phyloP scores from a whole-genome alignment of 2,329 filamentous ascomycete genomes.

The Orbilia brochopaga region DNA sequence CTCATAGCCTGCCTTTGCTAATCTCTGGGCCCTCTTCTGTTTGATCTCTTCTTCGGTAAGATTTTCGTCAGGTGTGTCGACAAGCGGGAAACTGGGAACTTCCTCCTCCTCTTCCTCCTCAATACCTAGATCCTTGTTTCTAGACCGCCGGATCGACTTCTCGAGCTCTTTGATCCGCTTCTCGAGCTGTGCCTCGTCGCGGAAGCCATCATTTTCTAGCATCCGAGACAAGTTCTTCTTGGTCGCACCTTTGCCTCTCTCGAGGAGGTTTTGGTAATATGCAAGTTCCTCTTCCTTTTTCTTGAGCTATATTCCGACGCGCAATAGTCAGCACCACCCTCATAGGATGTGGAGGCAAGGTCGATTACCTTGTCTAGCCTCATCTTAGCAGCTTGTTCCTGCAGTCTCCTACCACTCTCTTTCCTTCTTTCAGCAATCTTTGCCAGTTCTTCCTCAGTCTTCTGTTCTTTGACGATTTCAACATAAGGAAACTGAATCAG shows the following conservation, averaged over 20 bases:
- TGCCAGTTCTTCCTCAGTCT: constrained; percentile 91
- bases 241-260: constrained; percentile 72
- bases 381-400: constrained; percentile 98
- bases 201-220: constrained; percentile 87
- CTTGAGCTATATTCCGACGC: constrained; percentile 64
- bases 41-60: constrained; percentile 90
- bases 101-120: constrained; percentile 77
- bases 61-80: constrained; percentile 88
- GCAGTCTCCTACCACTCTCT: constrained; percentile 86
- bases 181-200: constrained; percentile 85
- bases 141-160: constrained; percentile 82
- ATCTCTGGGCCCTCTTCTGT: constrained; percentile 86
- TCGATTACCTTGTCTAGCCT: constrained; percentile 74
- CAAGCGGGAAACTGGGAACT: constrained; percentile 80
- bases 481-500: constrained; percentile 93
- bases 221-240: constrained; percentile 91
- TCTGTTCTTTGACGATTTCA: constrained; percentile 86
- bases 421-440: constrained; percentile 91
- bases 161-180: constrained; percentile 87
- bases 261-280: constrained; percentile 85
- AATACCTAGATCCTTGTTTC: constrained; percentile 90
- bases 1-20: constrained; percentile 94
- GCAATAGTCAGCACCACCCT: constrained; percentile 9
- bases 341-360: background rate
- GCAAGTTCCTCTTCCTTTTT: constrained; percentile 95